Base-by-base conservation (phyloP, 2,329 filamentous ascomycete genomes). In the Rutstroemia sp. region DNA sequence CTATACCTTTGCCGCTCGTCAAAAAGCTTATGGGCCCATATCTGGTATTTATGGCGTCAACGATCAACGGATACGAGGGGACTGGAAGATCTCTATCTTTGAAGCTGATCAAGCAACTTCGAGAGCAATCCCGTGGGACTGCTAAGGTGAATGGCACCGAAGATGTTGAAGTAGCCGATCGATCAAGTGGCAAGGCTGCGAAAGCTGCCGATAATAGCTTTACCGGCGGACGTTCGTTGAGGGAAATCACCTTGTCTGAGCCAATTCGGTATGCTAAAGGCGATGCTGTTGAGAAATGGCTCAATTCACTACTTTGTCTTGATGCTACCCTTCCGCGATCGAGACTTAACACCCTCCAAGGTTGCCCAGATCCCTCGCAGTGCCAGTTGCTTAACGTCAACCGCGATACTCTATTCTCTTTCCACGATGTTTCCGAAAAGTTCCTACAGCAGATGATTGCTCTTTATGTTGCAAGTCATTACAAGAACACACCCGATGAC, bases 401-500 rank as follows among this genome's bases (percentile, higher is more conserved):
- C 74, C 87, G 94, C 56, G 94, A 99, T 73, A 97, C 92, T 8
- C 81, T 99, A 14, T 99, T 99, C 75, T 97, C 92, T 12, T 99
- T 95, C 77, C 94, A 99, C 67, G 90, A 92, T 2, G 90, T 97
- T 19, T 95, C 94, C 2, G 94, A 99, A 71, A 94, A 92, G 68
- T 97, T 99, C 74, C 75, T 99, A 55, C 94, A 99, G 70, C 91
- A 96, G 66, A 96, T 99, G 90, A 92, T 99, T 73, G 91, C 92
- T 0, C 81, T 99, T 2, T 99, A 97, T 66, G 95, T 99, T 27
- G 91, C 94, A 27, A 95, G 90, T 64, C 91, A 96, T 72, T 96
- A 99, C 78, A 97, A 97, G 73, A 99, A 99, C 73, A 90, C 92
- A 0, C 94, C 94, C 0, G 95, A 99, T 66, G 94, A 99, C 67